Evolutionary conservation across 208 protist genomes (phyloP).

Genomic region (Acanthamoeba lenticulata): DNA sequence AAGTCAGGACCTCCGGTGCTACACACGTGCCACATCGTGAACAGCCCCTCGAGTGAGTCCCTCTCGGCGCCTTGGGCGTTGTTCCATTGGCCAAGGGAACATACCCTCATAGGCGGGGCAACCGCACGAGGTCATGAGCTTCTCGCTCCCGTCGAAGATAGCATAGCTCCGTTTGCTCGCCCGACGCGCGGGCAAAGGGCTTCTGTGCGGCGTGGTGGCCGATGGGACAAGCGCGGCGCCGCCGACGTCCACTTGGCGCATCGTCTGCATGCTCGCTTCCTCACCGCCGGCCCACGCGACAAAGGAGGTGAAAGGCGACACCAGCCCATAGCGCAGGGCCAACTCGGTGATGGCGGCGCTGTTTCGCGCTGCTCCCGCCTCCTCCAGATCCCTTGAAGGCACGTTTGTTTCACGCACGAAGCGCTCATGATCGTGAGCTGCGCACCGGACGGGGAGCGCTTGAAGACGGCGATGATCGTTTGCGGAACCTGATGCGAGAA

Average conservation of each 20-base stretch:
- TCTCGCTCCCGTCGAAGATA: conserved; percentile 29
- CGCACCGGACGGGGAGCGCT: neutral
- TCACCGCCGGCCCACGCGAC: conserved; percentile 46
- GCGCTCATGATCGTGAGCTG: neutral
- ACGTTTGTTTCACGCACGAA: too few relatives aligned
- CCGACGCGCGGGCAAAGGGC: too few relatives aligned
- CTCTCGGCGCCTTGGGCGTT: too few relatives aligned
- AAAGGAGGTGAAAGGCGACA: conserved; percentile 70
- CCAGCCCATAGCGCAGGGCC: conserved; percentile 51
- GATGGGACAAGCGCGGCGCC: neutral
- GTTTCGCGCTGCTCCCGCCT: neutral
- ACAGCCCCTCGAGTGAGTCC: neutral
- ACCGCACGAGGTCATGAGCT: conserved; percentile 82
- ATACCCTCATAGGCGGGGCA: conserved; percentile 84
- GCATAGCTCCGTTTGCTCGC: neutral
- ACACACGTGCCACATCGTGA: neutral
- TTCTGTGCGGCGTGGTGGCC: neutral
- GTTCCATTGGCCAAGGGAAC: neutral
- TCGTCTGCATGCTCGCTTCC: neutral
- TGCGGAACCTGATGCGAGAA: conserved; percentile 29
- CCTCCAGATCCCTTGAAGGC: neutral
- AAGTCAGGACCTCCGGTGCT: conserved; percentile 78
- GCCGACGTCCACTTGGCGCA: neutral
- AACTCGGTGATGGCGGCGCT: conserved; percentile 65
- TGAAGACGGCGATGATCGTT: too few relatives aligned